Percentiles rank a stretch among this genome's conserved stretches.
Conservation (phyloP, 345 rosid species). For the Populus euphratica region DNA sequence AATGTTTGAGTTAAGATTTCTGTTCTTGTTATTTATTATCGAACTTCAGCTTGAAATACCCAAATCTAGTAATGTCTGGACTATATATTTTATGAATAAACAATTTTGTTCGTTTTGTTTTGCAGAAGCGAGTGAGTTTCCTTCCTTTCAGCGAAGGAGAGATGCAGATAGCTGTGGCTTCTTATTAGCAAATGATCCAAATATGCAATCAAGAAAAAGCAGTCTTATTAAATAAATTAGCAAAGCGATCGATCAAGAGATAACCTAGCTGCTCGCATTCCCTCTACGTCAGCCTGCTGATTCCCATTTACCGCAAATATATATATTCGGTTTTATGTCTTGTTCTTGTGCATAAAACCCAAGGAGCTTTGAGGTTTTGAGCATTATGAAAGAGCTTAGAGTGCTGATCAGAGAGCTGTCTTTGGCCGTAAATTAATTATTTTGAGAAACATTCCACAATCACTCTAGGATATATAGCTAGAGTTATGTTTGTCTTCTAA, state of each 20-base stretch:
- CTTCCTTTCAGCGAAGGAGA: slow-evolving; percentile 54
- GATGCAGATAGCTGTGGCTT: slow-evolving; percentile 61
- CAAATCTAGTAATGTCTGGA: too few species aligned
- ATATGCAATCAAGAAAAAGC: neutral
- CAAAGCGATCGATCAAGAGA: neutral
- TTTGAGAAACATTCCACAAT: neutral
- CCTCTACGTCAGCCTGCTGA: slow-evolving; percentile 10
- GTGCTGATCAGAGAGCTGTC: neutral
- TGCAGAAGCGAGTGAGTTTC: slow-evolving; percentile 92
- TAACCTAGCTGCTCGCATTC: neutral
- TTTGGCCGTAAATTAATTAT: neutral
- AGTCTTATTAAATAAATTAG: neutral
- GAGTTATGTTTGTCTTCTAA: neutral
- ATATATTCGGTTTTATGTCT: neutral
- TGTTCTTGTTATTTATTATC: too few species aligned
- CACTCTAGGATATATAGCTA: neutral
- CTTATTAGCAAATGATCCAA: slow-evolving; percentile 15
- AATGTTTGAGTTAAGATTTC: too few species aligned
- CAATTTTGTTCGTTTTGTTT: neutral
- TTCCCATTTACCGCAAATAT: neutral
- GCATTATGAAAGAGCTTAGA: slow-evolving; percentile 13
- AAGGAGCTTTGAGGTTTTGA: neutral
- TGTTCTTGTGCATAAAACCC: slow-evolving; percentile 10
- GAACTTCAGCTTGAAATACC: too few species aligned
- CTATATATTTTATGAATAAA: too few species aligned